phyloP scores from a whole-genome alignment of 331 rosid species.

The Prunus yedoensis region DNA sequence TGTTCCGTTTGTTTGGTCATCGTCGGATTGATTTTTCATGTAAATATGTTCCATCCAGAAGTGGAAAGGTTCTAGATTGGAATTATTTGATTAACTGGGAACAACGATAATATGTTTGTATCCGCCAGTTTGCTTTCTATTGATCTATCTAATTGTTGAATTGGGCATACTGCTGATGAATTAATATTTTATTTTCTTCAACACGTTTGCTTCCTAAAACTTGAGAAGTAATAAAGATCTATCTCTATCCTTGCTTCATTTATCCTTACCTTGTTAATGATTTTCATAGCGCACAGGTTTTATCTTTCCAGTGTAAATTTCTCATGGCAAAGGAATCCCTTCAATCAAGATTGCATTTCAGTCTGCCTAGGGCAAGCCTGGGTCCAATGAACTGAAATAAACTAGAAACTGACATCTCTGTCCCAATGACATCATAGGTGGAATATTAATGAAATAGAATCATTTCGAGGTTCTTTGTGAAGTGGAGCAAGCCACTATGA shows the following conservation, averaged over 20 bases:
- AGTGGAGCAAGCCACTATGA: too few relatives aligned
- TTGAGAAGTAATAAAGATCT: neutral
- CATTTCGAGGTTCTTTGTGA: too few relatives aligned
- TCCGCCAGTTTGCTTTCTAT: constrained; percentile 38
- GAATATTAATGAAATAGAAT: too few relatives aligned
- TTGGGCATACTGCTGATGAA: constrained; percentile 29
- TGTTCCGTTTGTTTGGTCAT: constrained; percentile 39
- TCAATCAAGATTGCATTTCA: neutral
- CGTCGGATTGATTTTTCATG: constrained; percentile 36
- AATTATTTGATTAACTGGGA: constrained; percentile 33
- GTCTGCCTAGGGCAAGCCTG: too few relatives aligned
- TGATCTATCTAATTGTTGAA: constrained; percentile 38
- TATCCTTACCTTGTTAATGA: too few relatives aligned
- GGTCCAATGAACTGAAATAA: too few relatives aligned
- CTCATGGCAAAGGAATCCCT: neutral
- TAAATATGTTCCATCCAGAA: constrained; percentile 56
- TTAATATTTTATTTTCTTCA: neutral
- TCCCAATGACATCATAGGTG: too few relatives aligned
- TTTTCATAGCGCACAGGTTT: neutral
- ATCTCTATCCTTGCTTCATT: neutral
- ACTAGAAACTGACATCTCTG: too few relatives aligned
- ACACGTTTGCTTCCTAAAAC: neutral
- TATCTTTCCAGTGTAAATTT: neutral
- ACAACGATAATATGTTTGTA: constrained; percentile 40
- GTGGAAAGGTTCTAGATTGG: constrained; percentile 46